Base-by-base conservation (phyloP, 495 filamentous ascomycete species). In the Penicillium parvum region DNA sequence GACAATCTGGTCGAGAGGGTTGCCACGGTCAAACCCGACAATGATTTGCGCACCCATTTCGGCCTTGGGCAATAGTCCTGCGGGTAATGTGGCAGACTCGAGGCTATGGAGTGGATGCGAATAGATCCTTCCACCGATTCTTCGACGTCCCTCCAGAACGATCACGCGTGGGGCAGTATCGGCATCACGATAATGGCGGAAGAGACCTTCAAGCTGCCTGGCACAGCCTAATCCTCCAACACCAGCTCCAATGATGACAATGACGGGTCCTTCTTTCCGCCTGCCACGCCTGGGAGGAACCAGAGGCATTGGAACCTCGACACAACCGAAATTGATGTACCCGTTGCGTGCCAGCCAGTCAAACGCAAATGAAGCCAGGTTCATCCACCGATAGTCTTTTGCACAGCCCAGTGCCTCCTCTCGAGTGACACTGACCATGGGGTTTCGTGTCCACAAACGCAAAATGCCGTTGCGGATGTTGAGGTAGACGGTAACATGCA, bases 41-140 rank as follows among this genome's bases (percentile, higher is more conserved):
- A 99, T 87, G 36, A 99, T 96, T 66, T 96, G 92, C 12, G 94
- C 92, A 26, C 92, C 92, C 77, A 96, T 86, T 58, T 99, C 92
- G 33, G 86, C 92, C 11, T 90, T 96, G 44, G 82, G 85, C n/a
- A 71, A 66, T 42, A 72, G 74, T 28, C 67, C 72, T 41, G 60
- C 54, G 5, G 72, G 76, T 29, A 78, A 60, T 14, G 55, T 70
- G 14, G 60, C 63, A 3, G 65, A 53, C 17, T 68, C 44, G 46
- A 82, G 83, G 22, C 81, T 83, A 32, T 74, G 74, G 38, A 99
- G 72, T 33, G 83, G 80, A 57, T 91, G 88, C 7, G 92, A 99
- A 64, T 96, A 97, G 19, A 99, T 86, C 45, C 92, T 77, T 19
- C 92, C 92, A n/a, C 92, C 92, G 25, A 99, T 78, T 20, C 92